Percentiles rank a stretch among this genome's conserved stretches.
phyloP scores from a whole-genome alignment of 129 eudicot genomes.

The Chrysanthemum seticuspe region DNA sequence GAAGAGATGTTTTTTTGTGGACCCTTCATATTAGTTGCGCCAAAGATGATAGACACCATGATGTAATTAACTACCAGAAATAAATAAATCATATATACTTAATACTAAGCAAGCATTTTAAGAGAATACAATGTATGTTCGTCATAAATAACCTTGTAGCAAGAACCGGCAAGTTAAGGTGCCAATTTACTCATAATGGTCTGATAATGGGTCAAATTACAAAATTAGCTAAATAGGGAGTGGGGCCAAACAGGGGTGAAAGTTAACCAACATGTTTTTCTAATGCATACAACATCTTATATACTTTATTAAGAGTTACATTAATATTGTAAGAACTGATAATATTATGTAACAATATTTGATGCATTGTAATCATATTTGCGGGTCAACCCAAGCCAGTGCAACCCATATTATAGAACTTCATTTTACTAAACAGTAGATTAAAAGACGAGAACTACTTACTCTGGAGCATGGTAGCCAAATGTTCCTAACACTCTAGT shows the following conservation, averaged over 20 bases:
- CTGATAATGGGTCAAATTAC: background rate
- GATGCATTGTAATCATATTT: too few species aligned
- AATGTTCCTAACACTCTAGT: slow-evolving; percentile 96
- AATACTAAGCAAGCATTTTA: background rate
- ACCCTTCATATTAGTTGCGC: too few species aligned
- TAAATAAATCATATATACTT: background rate
- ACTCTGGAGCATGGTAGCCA: slow-evolving; percentile 99
- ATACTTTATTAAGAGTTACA: too few species aligned
- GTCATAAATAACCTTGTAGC: background rate
- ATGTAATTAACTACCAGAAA: background rate
- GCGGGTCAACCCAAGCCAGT: background rate
- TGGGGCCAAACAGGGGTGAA: background rate
- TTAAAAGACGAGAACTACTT: slow-evolving; percentile 22
- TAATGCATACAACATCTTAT: background rate
- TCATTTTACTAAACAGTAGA: background rate
- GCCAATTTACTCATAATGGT: background rate
- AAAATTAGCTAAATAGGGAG: background rate
- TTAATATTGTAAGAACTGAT: background rate
- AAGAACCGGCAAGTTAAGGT: background rate
- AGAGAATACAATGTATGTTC: background rate
- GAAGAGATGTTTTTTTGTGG: too few species aligned
- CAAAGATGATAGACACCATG: too few species aligned
- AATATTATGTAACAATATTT: too few species aligned
- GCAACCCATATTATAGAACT: background rate
- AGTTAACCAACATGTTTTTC: background rate